Evolutionary conservation across 148 eudicot species (phyloP).

Genomic region (Rhododendron henanense): DNA sequence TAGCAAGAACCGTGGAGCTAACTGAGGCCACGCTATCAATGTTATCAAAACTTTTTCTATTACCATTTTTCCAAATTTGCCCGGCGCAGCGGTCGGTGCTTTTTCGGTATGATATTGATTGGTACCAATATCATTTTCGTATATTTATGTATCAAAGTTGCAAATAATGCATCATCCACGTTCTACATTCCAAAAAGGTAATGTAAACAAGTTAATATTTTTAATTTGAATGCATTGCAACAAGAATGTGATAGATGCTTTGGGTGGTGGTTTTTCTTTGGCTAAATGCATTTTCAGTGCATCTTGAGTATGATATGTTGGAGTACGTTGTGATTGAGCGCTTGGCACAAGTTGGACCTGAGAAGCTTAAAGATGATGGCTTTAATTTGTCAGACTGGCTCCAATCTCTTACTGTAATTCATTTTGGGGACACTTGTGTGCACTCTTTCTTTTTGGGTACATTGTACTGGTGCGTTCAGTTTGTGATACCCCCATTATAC

Average conservation of each 20-base stretch:
- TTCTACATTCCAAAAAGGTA: neutral
- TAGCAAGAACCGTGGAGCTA: too few relatives aligned
- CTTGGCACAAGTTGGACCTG: constrained; percentile 82
- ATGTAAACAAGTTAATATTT: neutral
- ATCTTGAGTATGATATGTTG: constrained; percentile 93
- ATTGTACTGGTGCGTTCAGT: neutral
- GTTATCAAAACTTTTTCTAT: too few relatives aligned
- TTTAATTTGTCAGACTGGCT: constrained; percentile 99
- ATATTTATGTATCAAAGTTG: neutral
- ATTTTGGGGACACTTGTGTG: constrained; percentile 99
- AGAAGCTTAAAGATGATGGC: constrained; percentile 93
- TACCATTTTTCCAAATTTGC: too few relatives aligned
- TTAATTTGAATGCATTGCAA: neutral
- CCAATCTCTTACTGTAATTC: constrained; percentile 92
- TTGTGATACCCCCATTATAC: neutral
- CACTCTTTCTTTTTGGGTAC: constrained; percentile 10
- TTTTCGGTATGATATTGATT: too few relatives aligned
- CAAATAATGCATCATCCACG: neutral
- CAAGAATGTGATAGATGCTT: neutral
- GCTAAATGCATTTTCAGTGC: constrained; percentile 14
- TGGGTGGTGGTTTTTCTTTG: neutral
- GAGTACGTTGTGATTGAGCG: constrained; percentile 97
- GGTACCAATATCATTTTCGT: neutral
- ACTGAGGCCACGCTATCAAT: too few relatives aligned
- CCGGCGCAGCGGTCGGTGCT: too few relatives aligned